Evolutionary conservation across 1,139 yeast species (phyloP), one percentile per base, ranked within the genome.

Genomic region (Taphrina communis): DNA sequence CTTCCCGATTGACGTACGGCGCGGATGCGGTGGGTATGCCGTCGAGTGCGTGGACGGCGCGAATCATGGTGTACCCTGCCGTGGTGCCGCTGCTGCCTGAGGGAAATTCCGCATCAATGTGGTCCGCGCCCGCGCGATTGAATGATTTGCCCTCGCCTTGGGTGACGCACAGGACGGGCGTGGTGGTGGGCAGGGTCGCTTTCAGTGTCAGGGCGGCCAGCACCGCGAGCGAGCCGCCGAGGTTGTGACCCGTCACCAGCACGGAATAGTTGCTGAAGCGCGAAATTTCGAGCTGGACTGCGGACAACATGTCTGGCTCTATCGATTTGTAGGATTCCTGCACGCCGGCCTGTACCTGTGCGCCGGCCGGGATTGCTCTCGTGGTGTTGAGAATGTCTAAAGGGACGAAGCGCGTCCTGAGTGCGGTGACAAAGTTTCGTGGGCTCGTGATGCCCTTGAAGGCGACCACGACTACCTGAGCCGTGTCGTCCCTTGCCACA

Each of bases 21-120:
- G 36, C 42, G 38, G 46, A 59, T 12, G 56, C 61, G 25, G 51
- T 35, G 31, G 61, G 56, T 12, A 63, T 35, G 21, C 67, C 61
- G 46, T 63, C 67, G n/a, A 44, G 48, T 7, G 61, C 17, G 19
- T 63, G 67, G 14, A 55, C 67, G 31, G 67, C 67, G 9, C 67
- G 35, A 31, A 63, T 35, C 67, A 63, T 53, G 44, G 17, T 21
- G 50, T 42, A 53, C 31, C 31, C 31, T 25, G 31, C 31, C 31
- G 31, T 25, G 31, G 4, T 25, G 31, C 31, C 31, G 31, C 4
- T 25, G 25, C 46, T 12, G 38, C 48, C 8, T 7, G 42, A 41
- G 19, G 66, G 66, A 19, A 63, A 63, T 19, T 31, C 35, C 12
- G 25, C 14, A 11, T 63, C 67, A 21, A 63, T 50, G 31, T 31